phyloP scores from a whole-genome alignment of 768 basidiomycete genomes.

The Cyathus striatus region DNA sequence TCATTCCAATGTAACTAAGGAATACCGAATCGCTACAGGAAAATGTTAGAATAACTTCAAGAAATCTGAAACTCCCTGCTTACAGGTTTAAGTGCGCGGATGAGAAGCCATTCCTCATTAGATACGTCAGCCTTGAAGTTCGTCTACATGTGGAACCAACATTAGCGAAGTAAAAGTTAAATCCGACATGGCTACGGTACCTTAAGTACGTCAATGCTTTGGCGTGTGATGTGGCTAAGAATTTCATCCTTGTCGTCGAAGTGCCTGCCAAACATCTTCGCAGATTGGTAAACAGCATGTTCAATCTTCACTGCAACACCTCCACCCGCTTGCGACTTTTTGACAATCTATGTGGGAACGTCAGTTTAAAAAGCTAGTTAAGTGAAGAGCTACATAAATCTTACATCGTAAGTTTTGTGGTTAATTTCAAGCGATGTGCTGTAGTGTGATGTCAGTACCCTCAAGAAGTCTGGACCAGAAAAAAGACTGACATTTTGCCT shows the following conservation, averaged over 20 bases:
- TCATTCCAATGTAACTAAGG: slow-evolving; percentile 8
- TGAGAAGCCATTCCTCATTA: slow-evolving; percentile 90
- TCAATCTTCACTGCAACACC: slow-evolving; percentile 99
- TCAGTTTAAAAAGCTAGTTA: too few relatives aligned
- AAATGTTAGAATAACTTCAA: background rate
- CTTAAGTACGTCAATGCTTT: slow-evolving; percentile 96
- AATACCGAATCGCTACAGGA: slow-evolving; percentile 25
- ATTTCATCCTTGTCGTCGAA: slow-evolving; percentile 96
- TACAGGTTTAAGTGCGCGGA: slow-evolving; percentile 82
- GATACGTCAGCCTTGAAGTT: slow-evolving; percentile 87
- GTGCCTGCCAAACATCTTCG: slow-evolving; percentile 94
- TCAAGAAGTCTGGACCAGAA: background rate
- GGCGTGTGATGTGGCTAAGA: slow-evolving; percentile 83
- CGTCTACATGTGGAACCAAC: slow-evolving; percentile 43
- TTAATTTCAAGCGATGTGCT: slow-evolving; percentile 98
- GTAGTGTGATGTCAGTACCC: slow-evolving; percentile 8
- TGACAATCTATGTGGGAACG: slow-evolving; percentile 64
- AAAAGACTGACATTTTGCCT: slow-evolving; percentile 79
- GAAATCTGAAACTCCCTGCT: too few relatives aligned
- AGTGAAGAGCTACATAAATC: too few relatives aligned
- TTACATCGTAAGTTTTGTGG: slow-evolving; percentile 85
- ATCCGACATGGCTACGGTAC: slow-evolving; percentile 26
- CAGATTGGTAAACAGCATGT: slow-evolving; percentile 91
- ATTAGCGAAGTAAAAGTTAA: slow-evolving; percentile 1
- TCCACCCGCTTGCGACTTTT: slow-evolving; percentile 90